A percentile compares a stretch with the other conserved stretches of the same genome.
These are phyloP conservation scores for Melaleuca alternifolia DNA, from an alignment of 345 rosid species.

Conservation along the genomic window DNA sequence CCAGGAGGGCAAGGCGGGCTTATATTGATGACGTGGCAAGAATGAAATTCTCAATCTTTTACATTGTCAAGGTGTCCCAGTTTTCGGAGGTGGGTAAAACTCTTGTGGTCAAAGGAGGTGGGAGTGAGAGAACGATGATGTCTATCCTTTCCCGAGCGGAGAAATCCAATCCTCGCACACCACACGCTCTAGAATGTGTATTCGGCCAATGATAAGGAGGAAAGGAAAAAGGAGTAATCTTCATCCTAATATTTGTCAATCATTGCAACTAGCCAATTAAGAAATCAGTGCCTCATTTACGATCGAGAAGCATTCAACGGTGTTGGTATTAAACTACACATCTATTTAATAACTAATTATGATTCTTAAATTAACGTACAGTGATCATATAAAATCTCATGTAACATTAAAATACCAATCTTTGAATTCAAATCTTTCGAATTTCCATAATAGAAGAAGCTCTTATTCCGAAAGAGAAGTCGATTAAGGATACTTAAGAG, in stretches of 20 bases:
- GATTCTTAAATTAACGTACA: neutral
- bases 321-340: neutral
- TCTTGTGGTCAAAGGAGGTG: neutral
- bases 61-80: neutral
- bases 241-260: neutral
- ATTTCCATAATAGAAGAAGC: neutral
- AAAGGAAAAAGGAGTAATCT: neutral
- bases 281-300: neutral
- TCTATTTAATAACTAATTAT: neutral
- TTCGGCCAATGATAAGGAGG: neutral
- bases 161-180: neutral
- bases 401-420: fast-evolving
- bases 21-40: neutral
- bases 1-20: neutral
- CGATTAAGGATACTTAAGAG: neutral
- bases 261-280: neutral
- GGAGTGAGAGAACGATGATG: neutral
- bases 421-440: neutral
- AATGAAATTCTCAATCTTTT: neutral
- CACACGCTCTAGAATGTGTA: neutral
- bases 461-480: neutral
- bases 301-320: neutral
- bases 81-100: neutral
- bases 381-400: neutral
- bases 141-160: neutral